Evolutionary conservation across 768 basidiomycete genomes (phyloP).

Genomic region (Leccinellum luteum): DNA sequence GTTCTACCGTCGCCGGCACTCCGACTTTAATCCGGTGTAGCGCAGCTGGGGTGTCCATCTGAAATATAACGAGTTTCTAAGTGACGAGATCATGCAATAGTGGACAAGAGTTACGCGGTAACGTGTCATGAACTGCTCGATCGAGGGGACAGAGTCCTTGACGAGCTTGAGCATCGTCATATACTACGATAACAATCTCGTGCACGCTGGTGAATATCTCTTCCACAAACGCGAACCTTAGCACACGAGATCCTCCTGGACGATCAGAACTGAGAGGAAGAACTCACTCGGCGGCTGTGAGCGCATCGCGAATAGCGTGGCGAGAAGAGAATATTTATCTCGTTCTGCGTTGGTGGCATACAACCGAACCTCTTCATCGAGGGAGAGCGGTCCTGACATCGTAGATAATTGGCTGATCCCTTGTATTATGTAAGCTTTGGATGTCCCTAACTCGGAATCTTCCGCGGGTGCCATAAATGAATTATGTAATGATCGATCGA

Average conservation of each 20-base stretch:
- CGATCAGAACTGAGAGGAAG: no score
- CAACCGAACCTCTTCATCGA: conserved; percentile 91
- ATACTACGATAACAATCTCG: conserved; percentile 90
- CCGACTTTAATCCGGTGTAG: conserved; percentile 87
- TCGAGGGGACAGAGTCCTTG: conserved; percentile 76
- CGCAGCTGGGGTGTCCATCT: conserved; percentile 95
- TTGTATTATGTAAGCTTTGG: no score
- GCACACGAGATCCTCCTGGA: neutral
- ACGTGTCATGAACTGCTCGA: conserved; percentile 89
- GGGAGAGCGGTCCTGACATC: conserved; percentile 38
- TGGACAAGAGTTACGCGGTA: conserved; percentile 54
- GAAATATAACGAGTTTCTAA: neutral
- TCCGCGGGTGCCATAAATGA: no score
- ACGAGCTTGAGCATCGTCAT: conserved; percentile 98
- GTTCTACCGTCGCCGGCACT: conserved; percentile 95
- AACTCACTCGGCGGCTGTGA: conserved; percentile 84
- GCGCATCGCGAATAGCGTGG: conserved; percentile 90
- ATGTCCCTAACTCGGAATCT: no score
- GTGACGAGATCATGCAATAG: neutral
- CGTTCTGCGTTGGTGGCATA: conserved; percentile 86
- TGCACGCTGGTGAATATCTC: conserved; percentile 97
- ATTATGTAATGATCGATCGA: no score
- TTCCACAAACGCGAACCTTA: conserved; percentile 23
- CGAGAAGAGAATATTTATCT: conserved; percentile 82
- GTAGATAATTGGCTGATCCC: no score